phyloP scores from a whole-genome alignment of 2,329 filamentous ascomycete genomes.

The Botrytis porri region DNA sequence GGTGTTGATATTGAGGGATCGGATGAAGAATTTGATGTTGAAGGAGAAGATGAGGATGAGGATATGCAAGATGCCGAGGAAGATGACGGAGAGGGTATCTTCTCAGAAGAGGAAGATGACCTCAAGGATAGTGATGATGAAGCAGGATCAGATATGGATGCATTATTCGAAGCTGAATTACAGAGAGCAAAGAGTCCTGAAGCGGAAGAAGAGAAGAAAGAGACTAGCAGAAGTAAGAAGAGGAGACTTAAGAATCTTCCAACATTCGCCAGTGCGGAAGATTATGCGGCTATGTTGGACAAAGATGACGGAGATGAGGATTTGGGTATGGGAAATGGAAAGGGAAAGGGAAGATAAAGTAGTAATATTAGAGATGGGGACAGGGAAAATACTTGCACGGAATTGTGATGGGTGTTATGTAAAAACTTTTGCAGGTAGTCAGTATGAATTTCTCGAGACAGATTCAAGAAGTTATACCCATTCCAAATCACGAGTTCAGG shows the following conservation, averaged over 20 bases:
- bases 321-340: constrained; percentile 20
- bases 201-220: constrained; percentile 31
- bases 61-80: constrained; percentile 26
- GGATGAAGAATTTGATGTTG: constrained; percentile 38
- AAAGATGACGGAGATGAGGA: constrained; percentile 58
- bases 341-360: constrained; percentile 3
- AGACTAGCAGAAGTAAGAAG: constrained; percentile 58
- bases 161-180: constrained; percentile 39
- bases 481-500: neutral
- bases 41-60: constrained; percentile 31
- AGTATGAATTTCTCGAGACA: neutral
- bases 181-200: constrained; percentile 41
- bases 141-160: constrained; percentile 50
- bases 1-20: constrained; percentile 47
- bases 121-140: constrained; percentile 47
- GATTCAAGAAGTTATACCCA: constrained; percentile 3
- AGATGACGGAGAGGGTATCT: constrained; percentile 29
- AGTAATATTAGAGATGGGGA: neutral
- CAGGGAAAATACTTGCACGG: neutral
- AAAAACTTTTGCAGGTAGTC: neutral
- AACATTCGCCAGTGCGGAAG: constrained; percentile 88
- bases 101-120: constrained; percentile 42
- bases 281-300: constrained; percentile 83
- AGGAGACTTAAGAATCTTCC: constrained; percentile 87
- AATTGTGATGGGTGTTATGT: neutral